These are phyloP conservation scores for Leptomonas pyrrhocoris DNA, from an alignment of 208 protist genomes.

Conservation along the genomic window DNA sequence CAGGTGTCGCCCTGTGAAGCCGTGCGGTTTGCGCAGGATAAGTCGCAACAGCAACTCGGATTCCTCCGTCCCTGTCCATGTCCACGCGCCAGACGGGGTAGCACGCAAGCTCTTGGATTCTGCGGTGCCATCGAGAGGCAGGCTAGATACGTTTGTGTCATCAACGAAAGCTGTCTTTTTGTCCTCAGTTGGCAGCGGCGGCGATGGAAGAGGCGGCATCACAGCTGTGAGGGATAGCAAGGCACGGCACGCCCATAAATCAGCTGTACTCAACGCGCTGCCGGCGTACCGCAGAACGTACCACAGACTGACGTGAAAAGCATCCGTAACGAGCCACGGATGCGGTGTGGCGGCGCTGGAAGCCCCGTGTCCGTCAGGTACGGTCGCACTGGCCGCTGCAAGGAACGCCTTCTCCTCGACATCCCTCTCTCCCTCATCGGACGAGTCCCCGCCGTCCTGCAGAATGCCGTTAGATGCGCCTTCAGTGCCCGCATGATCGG, in stretches of 20 bases:
- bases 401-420: slow-evolving; percentile 26
- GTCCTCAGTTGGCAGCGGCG: neutral
- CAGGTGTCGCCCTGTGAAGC: slow-evolving; percentile 47
- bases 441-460: neutral
- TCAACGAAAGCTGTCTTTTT: neutral
- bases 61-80: slow-evolving; percentile 34
- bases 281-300: slow-evolving; percentile 53
- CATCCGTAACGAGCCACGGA: slow-evolving; percentile 43
- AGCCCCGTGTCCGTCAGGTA: neutral
- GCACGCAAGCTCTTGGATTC: neutral
- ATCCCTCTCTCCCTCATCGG: slow-evolving; percentile 21
- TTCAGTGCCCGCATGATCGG: too few species aligned
- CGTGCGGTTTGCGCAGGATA: slow-evolving; percentile 38
- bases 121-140: neutral
- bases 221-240: slow-evolving; percentile 20
- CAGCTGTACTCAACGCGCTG: slow-evolving; percentile 29
- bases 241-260: slow-evolving; percentile 40
- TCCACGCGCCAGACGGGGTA: neutral
- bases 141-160: neutral
- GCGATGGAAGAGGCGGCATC: neutral
- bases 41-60: slow-evolving; percentile 72
- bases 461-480: neutral
- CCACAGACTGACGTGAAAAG: slow-evolving; percentile 64
- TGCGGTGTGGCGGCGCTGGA: slow-evolving; percentile 11
- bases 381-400: slow-evolving; percentile 2